Evolutionary conservation across 129 eudicot species (phyloP).

Genomic region (Artemisia annua): DNA sequence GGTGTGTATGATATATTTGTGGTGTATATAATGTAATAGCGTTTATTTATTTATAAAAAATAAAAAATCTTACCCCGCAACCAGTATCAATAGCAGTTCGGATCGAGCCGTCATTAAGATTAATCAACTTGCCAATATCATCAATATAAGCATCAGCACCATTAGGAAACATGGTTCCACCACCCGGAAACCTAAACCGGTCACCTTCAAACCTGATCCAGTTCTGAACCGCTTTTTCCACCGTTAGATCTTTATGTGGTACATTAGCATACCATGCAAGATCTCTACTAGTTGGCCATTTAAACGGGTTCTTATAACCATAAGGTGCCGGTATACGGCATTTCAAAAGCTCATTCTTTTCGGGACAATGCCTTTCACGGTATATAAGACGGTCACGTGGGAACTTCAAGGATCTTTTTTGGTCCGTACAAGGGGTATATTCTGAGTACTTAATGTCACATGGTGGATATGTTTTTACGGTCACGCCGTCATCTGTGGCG

Average conservation of each 20-base stretch:
- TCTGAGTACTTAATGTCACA: slow-evolving; percentile 60
- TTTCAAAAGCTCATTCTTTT: slow-evolving; percentile 55
- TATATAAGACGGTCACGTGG: slow-evolving; percentile 56
- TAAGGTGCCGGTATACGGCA: slow-evolving; percentile 90
- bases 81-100: slow-evolving; percentile 99
- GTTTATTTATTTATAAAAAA: not conserved
- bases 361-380: slow-evolving; percentile 90
- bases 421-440: slow-evolving; percentile 91
- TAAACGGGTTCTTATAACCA: slow-evolving; percentile 84
- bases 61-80: slow-evolving; percentile 71
- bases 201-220: slow-evolving; percentile 96
- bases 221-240: slow-evolving; percentile 94
- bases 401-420: slow-evolving; percentile 53
- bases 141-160: slow-evolving; percentile 94
- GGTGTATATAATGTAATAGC: no score
- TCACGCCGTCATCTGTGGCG: slow-evolving; percentile 9
- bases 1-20: no score
- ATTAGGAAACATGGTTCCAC: slow-evolving; percentile 96
- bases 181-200: slow-evolving; percentile 98
- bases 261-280: slow-evolving; percentile 90
- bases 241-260: slow-evolving; percentile 90
- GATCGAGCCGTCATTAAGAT: slow-evolving; percentile 82
- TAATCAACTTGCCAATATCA: slow-evolving; percentile 76
- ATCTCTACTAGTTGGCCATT: slow-evolving; percentile 89
- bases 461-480: slow-evolving; percentile 50